Percentiles rank a stretch among this genome's conserved stretches.
These are phyloP conservation scores for Juglanconis juglandina DNA, from an alignment of 2,329 filamentous ascomycete species.

Conservation along the genomic window DNA sequence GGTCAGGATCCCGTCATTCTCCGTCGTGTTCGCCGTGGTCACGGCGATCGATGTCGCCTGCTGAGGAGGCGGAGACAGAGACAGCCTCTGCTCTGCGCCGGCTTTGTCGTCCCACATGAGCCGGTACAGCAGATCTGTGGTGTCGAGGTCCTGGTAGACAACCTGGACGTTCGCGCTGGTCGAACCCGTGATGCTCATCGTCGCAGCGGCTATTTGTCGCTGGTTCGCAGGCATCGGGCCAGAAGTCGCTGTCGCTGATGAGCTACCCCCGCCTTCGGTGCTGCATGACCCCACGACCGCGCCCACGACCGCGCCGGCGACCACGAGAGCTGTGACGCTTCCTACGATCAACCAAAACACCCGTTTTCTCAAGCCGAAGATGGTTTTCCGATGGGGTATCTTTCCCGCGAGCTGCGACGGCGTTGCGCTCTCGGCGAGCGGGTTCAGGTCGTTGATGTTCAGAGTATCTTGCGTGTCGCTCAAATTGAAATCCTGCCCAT, in stretches of 20 bases:
- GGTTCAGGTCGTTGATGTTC: not conserved
- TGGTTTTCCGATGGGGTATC: not conserved
- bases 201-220: not conserved
- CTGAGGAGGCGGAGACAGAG: not conserved
- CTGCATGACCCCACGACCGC: not conserved
- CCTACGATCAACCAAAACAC: not conserved
- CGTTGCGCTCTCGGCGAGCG: not conserved
- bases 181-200: not conserved
- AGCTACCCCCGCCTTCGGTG: not conserved
- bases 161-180: slow-evolving; percentile 1
- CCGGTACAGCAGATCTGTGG: slow-evolving; percentile 1
- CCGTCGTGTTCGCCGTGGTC: not conserved
- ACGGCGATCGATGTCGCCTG: not conserved
- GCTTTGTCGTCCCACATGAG: slow-evolving; percentile 5
- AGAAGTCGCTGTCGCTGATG: not conserved
- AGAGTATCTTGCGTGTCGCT: not conserved
- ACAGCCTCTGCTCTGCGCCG: not conserved
- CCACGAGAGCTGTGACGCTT: not conserved
- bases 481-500: not conserved
- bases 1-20: not conserved
- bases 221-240: not conserved
- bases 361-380: slow-evolving; percentile 1
- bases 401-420: not conserved
- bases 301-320: slow-evolving; percentile 1
- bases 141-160: slow-evolving; percentile 5